These are phyloP conservation scores for Nicotiana attenuata DNA, from an alignment of 257 asterid genomes.

Conservation along the genomic window DNA sequence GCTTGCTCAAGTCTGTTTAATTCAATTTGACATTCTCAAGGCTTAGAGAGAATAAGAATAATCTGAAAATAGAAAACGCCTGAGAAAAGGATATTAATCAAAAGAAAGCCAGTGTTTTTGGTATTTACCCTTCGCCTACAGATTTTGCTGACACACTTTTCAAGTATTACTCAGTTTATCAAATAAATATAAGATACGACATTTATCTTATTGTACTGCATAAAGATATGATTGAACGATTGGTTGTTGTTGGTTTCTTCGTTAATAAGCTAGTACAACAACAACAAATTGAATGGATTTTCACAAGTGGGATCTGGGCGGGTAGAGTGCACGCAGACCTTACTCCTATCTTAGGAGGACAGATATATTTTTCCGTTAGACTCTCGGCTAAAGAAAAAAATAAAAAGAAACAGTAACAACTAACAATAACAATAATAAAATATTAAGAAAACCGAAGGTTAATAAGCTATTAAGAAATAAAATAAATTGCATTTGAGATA, in stretches of 20 bases:
- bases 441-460: neutral
- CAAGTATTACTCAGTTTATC: neutral
- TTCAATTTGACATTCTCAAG: conserved; percentile 18
- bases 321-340: too few relatives aligned
- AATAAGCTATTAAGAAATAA: neutral
- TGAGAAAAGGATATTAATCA: neutral
- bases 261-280: neutral
- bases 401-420: too few relatives aligned
- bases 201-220: neutral
- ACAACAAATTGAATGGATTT: too few relatives aligned
- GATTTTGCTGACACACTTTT: neutral
- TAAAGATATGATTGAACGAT: neutral
- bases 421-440: too few relatives aligned
- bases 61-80: neutral
- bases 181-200: neutral
- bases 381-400: too few relatives aligned
- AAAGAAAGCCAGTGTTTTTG: neutral
- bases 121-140: neutral
- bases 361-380: too few relatives aligned
- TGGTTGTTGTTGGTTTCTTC: neutral
- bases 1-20: neutral
- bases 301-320: too few relatives aligned
- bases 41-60: conserved; percentile 9
- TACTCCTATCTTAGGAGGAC: rapidly evolving
- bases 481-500: neutral